Evolutionary conservation across 352 stramenopile species (phyloP), one percentile per base, ranked within the genome.

Genomic region (Globisporangium nodosum): DNA sequence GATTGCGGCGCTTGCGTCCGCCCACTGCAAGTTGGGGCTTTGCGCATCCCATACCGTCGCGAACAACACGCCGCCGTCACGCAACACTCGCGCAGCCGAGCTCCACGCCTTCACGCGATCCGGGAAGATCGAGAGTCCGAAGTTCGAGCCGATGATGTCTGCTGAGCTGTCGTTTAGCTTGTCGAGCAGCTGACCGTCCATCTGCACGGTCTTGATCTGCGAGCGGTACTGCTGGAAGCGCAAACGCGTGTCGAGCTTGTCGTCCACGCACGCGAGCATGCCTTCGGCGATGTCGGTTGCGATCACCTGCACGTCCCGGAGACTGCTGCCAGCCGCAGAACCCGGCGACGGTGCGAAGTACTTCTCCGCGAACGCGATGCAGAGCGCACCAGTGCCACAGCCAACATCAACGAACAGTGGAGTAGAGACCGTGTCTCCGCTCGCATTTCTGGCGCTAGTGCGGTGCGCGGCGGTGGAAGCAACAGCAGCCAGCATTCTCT

Each of bases 131-230:
- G 58, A 57, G 37, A 82, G 54, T 1, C 62, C 70, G 40, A 81
- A 78, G 54, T 76, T 81, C 35, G 73, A 82, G 33, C 73, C 73
- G 8, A 82, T 43, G 13, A 52, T 53, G 49, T 79, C 70, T 16
- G 75, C 70, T 5, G 73, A 79, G 11, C 31, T 54, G 47, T 68
- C 64, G 6, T 43, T 31, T 0, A 82, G 42, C 60, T 73, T 61
- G 11, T 72, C 56, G 46, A 82, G 54, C 21, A 56, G 30, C 49
- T 69, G 66, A 1, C 70, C 73, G 46, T 80, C 70, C n/a, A 65
- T 76, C 52, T 77, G 65, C 21, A 79, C 56, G 12, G 70, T 75
- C 42, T 59, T 62, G 56, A 82, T 58, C 30, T 64, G 65, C 4
- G 52, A 35, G 7, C 35, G 52, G 39, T 79, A 75, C 1, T 49